Evolutionary conservation across 371 early-diverging fungal species (phyloP).

Genomic region (Blastocladiella emersonii): DNA sequence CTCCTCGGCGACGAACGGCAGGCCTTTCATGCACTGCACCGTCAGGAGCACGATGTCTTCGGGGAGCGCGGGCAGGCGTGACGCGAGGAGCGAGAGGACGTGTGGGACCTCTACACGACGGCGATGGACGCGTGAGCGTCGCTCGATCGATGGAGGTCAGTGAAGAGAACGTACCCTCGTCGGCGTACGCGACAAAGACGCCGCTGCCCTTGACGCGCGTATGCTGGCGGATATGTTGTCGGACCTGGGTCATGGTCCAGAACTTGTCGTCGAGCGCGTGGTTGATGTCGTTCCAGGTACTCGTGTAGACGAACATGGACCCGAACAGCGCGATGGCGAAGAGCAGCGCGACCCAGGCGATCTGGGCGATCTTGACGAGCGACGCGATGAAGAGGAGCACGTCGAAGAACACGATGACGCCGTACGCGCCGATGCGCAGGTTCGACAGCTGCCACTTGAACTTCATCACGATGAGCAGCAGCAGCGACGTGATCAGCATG

Average conservation of each 20-base stretch:
- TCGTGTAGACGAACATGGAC: not conserved
- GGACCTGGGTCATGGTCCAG: not conserved
- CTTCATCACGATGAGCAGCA: not conserved
- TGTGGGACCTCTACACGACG: not conserved
- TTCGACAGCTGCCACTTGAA: not conserved
- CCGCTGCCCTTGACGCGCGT: not conserved
- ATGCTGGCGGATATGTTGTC: conserved; percentile 1
- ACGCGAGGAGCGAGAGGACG: not conserved
- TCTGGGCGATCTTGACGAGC: not conserved
- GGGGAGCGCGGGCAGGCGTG: not conserved
- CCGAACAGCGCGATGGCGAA: not conserved
- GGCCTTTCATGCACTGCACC: not conserved
- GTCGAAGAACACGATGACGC: not conserved
- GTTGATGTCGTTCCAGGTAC: not conserved
- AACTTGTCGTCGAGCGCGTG: not conserved
- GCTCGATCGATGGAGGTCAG: no score
- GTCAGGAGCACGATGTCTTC: conserved; percentile 1
- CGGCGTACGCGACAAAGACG: conserved; percentile 2
- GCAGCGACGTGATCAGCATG: conserved; percentile 1
- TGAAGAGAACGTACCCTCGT: not conserved
- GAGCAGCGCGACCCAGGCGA: not conserved
- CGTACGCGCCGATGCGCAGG: not conserved
- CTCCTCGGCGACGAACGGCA: conserved; percentile 5
- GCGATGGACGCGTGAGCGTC: no score
- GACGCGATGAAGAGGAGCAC: not conserved